Evolutionary conservation across 1,284 basidiomycete genomes (phyloP), one percentile per base, ranked within the genome.

Genomic region (Stereum hirsutum): DNA sequence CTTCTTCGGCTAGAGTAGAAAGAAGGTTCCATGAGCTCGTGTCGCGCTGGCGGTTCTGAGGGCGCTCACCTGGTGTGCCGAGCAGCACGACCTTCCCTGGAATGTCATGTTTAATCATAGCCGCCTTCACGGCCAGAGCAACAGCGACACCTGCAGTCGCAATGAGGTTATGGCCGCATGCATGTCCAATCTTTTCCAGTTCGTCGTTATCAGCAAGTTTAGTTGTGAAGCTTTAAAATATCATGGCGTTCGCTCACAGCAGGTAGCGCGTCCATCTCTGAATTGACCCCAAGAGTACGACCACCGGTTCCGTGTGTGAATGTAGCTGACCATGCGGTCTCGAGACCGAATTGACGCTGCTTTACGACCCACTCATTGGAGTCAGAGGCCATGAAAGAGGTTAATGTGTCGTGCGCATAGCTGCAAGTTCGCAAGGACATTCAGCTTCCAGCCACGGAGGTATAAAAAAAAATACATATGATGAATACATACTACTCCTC

Each of bases 151-250:
- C 90, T 41, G 78, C 73, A 45, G 86, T 78, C 25, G 88, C 88
- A 46, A 93, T 93, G 44, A 93, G 69, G 58, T 91, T 91, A 57
- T 93, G 88, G 0, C 89, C 89, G 54, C 89, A 92, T 0, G 83
- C 89, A 59, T 91, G 80, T 4, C 81, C 80, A 41, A 83, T 66
- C 15, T 72, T n/a, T n/a, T n/a, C n/a, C n/a, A n/a, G n/a, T n/a
- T n/a, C n/a, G n/a, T n/a, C n/a, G n/a, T n/a, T n/a, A n/a, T n/a
- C n/a, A n/a, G n/a, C n/a, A n/a, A n/a, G n/a, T n/a, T n/a, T n/a
- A n/a, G n/a, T n/a, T n/a, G n/a, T n/a, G n/a, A n/a, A n/a, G n/a
- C n/a, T n/a, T n/a, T n/a, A n/a, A n/a, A n/a, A n/a, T n/a, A n/a
- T n/a, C n/a, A n/a, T n/a, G n/a, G n/a, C n/a, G n/a, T n/a, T n/a